These are phyloP conservation scores for Aureobasidium subglaciale DNA, from an alignment of 2,329 filamentous ascomycete genomes.

Conservation along the genomic window DNA sequence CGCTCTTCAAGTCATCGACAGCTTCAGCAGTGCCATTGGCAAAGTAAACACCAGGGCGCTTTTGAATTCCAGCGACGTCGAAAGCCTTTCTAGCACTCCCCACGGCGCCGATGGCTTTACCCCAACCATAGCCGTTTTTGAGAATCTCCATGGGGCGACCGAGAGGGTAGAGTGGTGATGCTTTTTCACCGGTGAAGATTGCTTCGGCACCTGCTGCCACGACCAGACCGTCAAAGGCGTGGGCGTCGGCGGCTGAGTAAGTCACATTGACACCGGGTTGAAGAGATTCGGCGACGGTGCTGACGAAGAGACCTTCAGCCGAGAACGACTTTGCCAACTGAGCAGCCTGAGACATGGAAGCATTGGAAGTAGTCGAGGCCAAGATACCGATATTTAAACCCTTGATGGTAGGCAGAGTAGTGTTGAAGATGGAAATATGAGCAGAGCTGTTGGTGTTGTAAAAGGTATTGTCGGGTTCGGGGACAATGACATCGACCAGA, in stretches of 20 bases:
- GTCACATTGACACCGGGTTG: constrained; percentile 51
- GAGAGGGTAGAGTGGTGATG: constrained; percentile 55
- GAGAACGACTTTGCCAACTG: constrained; percentile 38
- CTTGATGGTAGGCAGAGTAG: constrained; percentile 52
- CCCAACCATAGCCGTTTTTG: constrained; percentile 67
- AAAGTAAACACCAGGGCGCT: constrained; percentile 19
- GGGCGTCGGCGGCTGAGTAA: constrained; percentile 64
- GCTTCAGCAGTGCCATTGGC: not conserved
- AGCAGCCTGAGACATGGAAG: constrained; percentile 49
- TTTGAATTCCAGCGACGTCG: not conserved
- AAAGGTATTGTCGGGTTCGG: constrained; percentile 53
- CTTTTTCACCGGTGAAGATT: constrained; percentile 47
- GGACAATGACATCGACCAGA: constrained; percentile 54
- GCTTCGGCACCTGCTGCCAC: constrained; percentile 58
- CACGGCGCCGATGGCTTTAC: constrained; percentile 66
- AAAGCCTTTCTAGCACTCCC: constrained; percentile 32
- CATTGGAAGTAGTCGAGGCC: constrained; percentile 37
- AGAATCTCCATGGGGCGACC: constrained; percentile 69
- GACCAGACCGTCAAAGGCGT: constrained; percentile 58
- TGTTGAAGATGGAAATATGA: constrained; percentile 53
- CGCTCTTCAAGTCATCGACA: constrained; percentile 24
- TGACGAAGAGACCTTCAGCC: constrained; percentile 47
- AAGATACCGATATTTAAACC: constrained; percentile 60
- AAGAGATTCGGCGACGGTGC: constrained; percentile 56
- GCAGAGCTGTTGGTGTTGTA: constrained; percentile 63